Conservation (phyloP, 2,329 filamentous ascomycete species). For the Fusarium euwallaceae region DNA sequence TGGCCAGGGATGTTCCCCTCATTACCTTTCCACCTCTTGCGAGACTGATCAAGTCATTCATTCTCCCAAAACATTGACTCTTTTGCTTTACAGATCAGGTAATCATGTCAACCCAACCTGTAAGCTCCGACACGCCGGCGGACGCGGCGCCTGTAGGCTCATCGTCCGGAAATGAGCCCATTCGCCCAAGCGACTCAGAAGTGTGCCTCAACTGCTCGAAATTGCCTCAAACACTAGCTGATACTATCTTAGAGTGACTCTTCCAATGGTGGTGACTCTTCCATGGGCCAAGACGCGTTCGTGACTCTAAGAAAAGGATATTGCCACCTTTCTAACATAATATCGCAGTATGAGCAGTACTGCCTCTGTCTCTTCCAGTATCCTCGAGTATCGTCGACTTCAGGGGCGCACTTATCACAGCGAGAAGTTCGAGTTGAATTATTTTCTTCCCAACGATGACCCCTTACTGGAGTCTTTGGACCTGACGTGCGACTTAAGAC, state of each 20-base stretch:
- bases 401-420: constrained; percentile 31
- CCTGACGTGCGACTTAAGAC: neutral
- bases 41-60: neutral
- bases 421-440: constrained; percentile 24
- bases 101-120: neutral
- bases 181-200: neutral
- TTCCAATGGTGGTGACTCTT: neutral
- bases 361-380: constrained; percentile 24
- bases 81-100: neutral
- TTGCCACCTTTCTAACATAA: neutral
- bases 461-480: constrained; percentile 30
- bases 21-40: neutral
- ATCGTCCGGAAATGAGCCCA: neutral
- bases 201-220: neutral
- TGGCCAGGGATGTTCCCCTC: constrained; percentile 9
- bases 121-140: neutral
- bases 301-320: neutral
- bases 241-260: neutral
- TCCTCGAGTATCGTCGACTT: constrained; percentile 24
- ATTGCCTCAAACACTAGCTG: neutral
- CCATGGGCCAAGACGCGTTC: neutral
- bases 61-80: neutral
- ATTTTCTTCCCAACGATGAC: constrained; percentile 28
- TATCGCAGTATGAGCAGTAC: constrained; percentile 20
- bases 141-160: neutral